These are phyloP conservation scores for Pythium aristosporum DNA, from an alignment of 352 stramenopile genomes.

Conservation along the genomic window DNA sequence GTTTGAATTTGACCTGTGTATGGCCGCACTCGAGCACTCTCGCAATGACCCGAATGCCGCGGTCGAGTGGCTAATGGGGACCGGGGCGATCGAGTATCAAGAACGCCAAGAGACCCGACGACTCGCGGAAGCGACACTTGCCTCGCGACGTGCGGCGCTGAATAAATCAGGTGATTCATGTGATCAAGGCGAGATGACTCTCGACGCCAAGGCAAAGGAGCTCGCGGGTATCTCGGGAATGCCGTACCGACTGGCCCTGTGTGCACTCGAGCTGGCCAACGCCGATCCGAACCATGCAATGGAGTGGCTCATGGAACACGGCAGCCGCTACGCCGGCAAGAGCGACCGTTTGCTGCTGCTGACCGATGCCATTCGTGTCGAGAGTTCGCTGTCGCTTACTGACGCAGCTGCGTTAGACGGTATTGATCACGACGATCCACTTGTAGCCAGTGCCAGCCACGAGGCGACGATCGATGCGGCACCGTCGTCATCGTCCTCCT, in stretches of 20 bases:
- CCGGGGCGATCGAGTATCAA: conserved; percentile 67
- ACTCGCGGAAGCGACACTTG: conserved; percentile 48
- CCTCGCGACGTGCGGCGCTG: conserved; percentile 24
- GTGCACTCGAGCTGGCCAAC: conserved; percentile 74
- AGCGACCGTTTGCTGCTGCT: conserved; percentile 47
- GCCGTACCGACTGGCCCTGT: conserved; percentile 57
- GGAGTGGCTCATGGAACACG: conserved; percentile 89
- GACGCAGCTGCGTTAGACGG: conserved; percentile 76
- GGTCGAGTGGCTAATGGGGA: conserved; percentile 86
- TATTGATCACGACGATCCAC: conserved; percentile 66
- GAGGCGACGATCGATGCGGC: conserved; percentile 6
- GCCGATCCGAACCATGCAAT: conserved; percentile 82
- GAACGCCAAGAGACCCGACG: conserved; percentile 62
- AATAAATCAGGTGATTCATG: neutral
- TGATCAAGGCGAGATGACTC: conserved; percentile 23
- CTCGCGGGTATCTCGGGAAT: conserved; percentile 77
- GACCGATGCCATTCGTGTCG: conserved; percentile 45
- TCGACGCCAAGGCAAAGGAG: conserved; percentile 69
- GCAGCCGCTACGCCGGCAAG: conserved; percentile 54
- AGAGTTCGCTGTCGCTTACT: conserved; percentile 45
- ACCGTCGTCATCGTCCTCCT: neutral
- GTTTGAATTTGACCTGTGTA: conserved; percentile 88
- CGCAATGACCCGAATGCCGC: conserved; percentile 82
- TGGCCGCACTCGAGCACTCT: conserved; percentile 77
- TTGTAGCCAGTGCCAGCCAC: conserved; percentile 38